Base-by-base conservation (phyloP, 2,329 filamentous ascomycete species). In the Lachnellula occidentalis region DNA sequence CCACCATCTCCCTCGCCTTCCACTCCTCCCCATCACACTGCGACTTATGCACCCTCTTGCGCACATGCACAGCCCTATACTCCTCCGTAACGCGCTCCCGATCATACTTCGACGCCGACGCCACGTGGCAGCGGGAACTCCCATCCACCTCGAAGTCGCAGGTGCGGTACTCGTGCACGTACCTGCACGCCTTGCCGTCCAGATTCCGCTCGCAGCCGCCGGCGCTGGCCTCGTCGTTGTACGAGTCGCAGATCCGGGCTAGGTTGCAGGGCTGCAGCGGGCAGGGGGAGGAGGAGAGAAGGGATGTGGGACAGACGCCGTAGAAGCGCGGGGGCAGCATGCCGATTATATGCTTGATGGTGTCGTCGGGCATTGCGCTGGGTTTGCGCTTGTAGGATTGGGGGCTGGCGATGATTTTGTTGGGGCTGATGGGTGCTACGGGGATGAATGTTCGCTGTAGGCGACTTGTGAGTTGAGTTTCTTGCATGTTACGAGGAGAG, bases 271-370 rank as follows among this genome's bases (percentile, higher is more conserved):
- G 24, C 12, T 21, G 8, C 14, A 50, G 53, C 3, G 53, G 51
- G 21, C 55, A 58, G 8, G 37, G 48, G 4, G 3, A 9, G 11
- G 24, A 14, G 5, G 42, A 42, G 5, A 41, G 21, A n/a, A 60
- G 49, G 5, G 56, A 58, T 19, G 42, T 46, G 22, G 58, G 58
- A 36, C 58, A 60, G 37, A 60, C 45, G 24, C 49, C 48, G 17
- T 51, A 49, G 50, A 55, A 55, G 12, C 55, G 45, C 2, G 45
- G 50, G 12, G 56, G 43, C 7, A 60, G 53, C 3, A 6, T 41
- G 21, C 39, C 41, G 24, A 54, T 45, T 5, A 45, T 21, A 7
- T 31, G n/a, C 7, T 31, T 11, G 43, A 57, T 3, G 1, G 6
- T 34, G 34, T 12, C 11, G 12, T 24, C 24, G 34, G 34, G 15